Evolutionary conservation across 2,329 filamentous ascomycete species (phyloP).

Genomic region (Phialemoniopsis sp.): DNA sequence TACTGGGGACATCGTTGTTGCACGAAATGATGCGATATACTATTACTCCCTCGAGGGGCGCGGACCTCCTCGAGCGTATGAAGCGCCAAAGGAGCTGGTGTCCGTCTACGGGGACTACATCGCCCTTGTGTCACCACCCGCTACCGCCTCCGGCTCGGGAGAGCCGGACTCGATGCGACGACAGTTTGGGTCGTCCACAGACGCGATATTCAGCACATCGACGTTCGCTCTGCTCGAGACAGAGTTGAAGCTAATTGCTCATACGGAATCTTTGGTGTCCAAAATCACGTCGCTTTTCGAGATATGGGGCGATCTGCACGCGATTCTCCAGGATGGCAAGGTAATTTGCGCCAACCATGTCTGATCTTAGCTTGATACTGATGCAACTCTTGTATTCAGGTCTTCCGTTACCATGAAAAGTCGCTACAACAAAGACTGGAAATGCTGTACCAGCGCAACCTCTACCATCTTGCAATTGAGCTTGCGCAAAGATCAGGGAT

Average conservation of each 20-base stretch:
- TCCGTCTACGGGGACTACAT: conserved; percentile 81
- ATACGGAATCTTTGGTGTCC: conserved; percentile 80
- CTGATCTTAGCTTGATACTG: too few species aligned
- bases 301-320: conserved; percentile 87
- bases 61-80: conserved; percentile 85
- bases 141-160: conserved; percentile 43
- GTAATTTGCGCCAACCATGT: conserved; percentile 33
- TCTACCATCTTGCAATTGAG: conserved; percentile 88
- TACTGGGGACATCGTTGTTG: conserved; percentile 85
- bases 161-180: conserved; percentile 59
- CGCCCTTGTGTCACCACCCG: conserved; percentile 75
- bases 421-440: conserved; percentile 86
- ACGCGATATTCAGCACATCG: conserved; percentile 80
- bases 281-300: conserved; percentile 76
- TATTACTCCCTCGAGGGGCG: conserved; percentile 84
- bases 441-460: conserved; percentile 87
- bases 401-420: conserved; percentile 88
- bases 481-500: conserved; percentile 86
- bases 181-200: conserved; percentile 69
- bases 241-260: conserved; percentile 82
- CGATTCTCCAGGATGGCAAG: conserved; percentile 91
- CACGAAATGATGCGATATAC: conserved; percentile 91
- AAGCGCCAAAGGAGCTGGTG: conserved; percentile 82
- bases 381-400: too few species aligned
- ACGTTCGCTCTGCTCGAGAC: conserved; percentile 91